Percentiles rank a stretch among this genome's conserved stretches.
These are phyloP conservation scores for Pseudodiploospora longispora DNA, from an alignment of 2,329 filamentous ascomycete species.

Conservation along the genomic window DNA sequence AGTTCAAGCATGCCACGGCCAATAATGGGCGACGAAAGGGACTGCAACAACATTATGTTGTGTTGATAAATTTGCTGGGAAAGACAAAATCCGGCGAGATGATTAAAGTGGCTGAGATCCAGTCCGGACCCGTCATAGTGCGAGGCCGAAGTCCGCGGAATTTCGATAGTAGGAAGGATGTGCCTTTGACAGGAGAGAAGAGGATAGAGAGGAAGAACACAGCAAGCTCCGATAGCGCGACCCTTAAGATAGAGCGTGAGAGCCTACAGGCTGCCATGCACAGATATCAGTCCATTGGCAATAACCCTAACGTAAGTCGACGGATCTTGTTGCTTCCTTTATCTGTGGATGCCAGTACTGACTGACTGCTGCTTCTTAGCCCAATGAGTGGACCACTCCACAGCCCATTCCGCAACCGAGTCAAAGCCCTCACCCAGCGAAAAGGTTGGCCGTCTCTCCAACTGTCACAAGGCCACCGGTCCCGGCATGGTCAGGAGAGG, in stretches of 20 bases:
- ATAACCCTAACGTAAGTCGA: constrained; percentile 25
- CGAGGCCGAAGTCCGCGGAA: constrained; percentile 87
- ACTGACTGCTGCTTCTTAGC: constrained; percentile 20
- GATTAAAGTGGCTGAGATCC: constrained; percentile 71
- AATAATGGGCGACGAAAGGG: constrained; percentile 94
- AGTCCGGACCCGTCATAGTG: constrained; percentile 90
- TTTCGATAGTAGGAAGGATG: constrained; percentile 84
- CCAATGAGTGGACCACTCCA: constrained; percentile 38
- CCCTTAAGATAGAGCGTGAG: constrained; percentile 27
- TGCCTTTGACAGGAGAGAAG: constrained; percentile 58
- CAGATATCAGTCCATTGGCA: constrained; percentile 23
- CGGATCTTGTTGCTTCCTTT: not conserved
- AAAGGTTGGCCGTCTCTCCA: constrained; percentile 46
- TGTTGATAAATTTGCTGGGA: constrained; percentile 75
- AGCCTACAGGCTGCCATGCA: constrained; percentile 19
- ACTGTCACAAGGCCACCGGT: constrained; percentile 44
- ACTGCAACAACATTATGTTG: constrained; percentile 88
- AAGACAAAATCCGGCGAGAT: constrained; percentile 62
- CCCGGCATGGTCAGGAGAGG: constrained; percentile 39
- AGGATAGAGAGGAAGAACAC: constrained; percentile 38
- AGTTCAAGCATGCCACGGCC: constrained; percentile 93
- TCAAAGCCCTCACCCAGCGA: constrained; percentile 39
- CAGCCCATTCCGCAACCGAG: constrained; percentile 27
- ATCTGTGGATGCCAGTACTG: not conserved
- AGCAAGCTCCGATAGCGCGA: constrained; percentile 23